Evolutionary conservation across 345 rosid species (phyloP).

Genomic region (Erodium maritimum): DNA sequence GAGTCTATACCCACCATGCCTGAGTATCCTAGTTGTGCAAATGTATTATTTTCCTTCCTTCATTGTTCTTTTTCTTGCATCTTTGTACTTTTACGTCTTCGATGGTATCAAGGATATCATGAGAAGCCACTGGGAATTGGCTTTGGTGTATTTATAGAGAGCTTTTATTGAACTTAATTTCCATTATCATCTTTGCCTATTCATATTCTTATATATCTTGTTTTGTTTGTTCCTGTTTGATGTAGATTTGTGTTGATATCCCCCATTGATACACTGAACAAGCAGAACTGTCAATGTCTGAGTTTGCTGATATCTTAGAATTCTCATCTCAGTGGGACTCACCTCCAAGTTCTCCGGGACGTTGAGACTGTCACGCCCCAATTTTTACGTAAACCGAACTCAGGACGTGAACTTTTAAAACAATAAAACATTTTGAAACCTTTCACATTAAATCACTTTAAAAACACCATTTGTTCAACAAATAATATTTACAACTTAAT

Average conservation of each 20-base stretch:
- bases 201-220: neutral
- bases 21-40: slow-evolving; percentile 1
- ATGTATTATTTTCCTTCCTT: neutral
- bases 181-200: neutral
- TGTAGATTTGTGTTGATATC: slow-evolving; percentile 18
- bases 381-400: too few relatives aligned
- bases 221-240: slow-evolving; percentile 1
- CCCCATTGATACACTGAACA: slow-evolving; percentile 17
- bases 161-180: neutral
- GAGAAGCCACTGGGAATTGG: too few relatives aligned
- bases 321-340: slow-evolving; percentile 21
- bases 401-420: too few relatives aligned
- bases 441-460: too few relatives aligned
- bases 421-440: too few relatives aligned
- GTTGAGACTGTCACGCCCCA: too few relatives aligned
- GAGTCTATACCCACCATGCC: slow-evolving; percentile 8
- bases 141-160: neutral
- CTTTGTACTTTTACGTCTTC: neutral
- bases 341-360: slow-evolving; percentile 28
- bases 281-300: slow-evolving; percentile 25
- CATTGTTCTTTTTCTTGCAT: neutral
- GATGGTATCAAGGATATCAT: too few relatives aligned
- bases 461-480: too few relatives aligned
- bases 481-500: too few relatives aligned
- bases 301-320: slow-evolving; percentile 20